Evolutionary conservation across 805 yeast genomes (phyloP), one percentile per base, ranked within the genome.

Genomic region (Yamadazyma sp.): DNA sequence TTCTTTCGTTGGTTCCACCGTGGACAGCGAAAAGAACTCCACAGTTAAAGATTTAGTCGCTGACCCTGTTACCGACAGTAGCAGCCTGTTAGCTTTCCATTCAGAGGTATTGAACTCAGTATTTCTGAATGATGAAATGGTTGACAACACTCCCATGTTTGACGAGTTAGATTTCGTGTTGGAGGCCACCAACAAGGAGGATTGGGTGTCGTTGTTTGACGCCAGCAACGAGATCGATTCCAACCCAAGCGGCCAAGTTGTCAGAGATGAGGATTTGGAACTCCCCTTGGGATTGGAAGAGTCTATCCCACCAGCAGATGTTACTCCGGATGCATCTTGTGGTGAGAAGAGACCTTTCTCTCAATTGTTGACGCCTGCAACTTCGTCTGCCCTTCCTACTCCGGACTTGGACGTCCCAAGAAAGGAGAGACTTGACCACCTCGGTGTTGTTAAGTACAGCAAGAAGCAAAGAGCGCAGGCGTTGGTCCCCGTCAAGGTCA

Each of bases 401-500:
- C 70, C 70, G 11, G 40, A 53, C 27, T 45, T 64, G 28, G 66
- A 58, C 35, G 24, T 32, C 21, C 46, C 29, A 18, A 42, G 40
- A 13, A 38, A 51, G 7, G 38, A 37, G 19, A 77, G 73, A 54
- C 64, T 71, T 42, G 95, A 88, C 60, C 80, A 77, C 47, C 68
- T 84, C 37, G 96, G 95, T 25, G 75, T 82, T 53, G 79, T 84
- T 35, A 64, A 83, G 32, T 87, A 86, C 71, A 77, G 80, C 50
- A 79, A 89, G 60, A 89, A 88, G 70, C 84, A 78, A 49, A 79
- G 95, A 53, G 46, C 76, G 19, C 64, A 69, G 42, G 95, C 95
- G 6, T 71, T 88, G 60, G 68, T 73, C 49, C 95, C 95, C 7
- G 73, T 89, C 39, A 75, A 76, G 32, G 45, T 69, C 30, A 71